Conservation (phyloP, 202 grass and related monocot species). For the Elaeis oleifera region DNA sequence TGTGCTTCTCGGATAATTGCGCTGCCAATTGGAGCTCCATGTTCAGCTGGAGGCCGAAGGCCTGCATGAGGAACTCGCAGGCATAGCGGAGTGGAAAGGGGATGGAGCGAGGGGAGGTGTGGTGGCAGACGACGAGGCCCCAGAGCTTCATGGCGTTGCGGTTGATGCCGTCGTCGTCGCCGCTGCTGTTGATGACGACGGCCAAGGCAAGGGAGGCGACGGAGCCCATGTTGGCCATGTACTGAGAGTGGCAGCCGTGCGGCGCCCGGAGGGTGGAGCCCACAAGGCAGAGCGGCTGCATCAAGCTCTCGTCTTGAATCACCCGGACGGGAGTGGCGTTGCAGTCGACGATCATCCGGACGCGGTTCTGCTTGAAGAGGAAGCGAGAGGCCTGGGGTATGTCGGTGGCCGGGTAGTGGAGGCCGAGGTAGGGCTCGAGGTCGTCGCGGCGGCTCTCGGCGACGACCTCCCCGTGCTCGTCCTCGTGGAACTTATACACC, state of each 20-base stretch:
- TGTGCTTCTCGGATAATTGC: slow-evolving; percentile 85
- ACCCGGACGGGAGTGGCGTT: slow-evolving; percentile 54
- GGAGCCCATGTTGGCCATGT: slow-evolving; percentile 98
- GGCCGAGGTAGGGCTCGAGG: slow-evolving; percentile 83
- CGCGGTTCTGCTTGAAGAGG: slow-evolving; percentile 92
- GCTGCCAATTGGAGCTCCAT: slow-evolving; percentile 94
- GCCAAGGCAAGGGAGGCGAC: slow-evolving; percentile 86
- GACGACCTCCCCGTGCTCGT: slow-evolving; percentile 89
- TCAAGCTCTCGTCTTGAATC: slow-evolving; percentile 63
- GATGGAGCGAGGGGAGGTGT: slow-evolving; percentile 78
- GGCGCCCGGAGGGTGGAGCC: slow-evolving; percentile 79
- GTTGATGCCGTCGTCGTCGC: slow-evolving; percentile 39
- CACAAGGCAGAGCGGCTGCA: slow-evolving; percentile 78
- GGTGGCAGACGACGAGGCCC: slow-evolving; percentile 95
- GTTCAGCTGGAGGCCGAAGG: slow-evolving; percentile 86
- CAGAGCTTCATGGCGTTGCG: slow-evolving; percentile 64
- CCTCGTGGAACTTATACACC: slow-evolving; percentile 97
- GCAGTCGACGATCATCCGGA: slow-evolving; percentile 90
- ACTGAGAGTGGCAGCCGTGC: slow-evolving; percentile 83
- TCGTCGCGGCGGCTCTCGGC: slow-evolving; percentile 61
- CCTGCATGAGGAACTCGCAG: slow-evolving; percentile 95
- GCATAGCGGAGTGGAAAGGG: slow-evolving; percentile 87
- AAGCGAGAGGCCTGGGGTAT: slow-evolving; percentile 93
- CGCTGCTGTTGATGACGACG: slow-evolving; percentile 62
- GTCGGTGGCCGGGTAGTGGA: slow-evolving; percentile 94